Evolutionary conservation across 306 rosid species (phyloP).

Genomic region (Arachis stenosperma): DNA sequence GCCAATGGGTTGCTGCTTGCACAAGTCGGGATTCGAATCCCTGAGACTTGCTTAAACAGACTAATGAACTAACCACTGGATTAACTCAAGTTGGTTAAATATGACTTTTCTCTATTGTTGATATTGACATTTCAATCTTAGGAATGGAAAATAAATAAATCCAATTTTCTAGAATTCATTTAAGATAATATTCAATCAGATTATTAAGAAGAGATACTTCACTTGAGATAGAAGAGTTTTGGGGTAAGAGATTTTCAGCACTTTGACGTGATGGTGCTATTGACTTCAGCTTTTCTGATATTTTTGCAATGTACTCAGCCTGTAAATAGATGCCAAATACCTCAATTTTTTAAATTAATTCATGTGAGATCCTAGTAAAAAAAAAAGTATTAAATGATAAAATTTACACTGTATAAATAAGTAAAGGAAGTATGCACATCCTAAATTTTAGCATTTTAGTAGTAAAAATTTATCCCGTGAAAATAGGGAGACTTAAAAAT

Average conservation of each 20-base stretch:
- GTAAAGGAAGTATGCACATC: not conserved
- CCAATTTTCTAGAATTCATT: not conserved
- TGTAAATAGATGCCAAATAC: constrained; percentile 15
- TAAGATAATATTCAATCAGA: too few relatives aligned
- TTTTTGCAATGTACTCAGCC: constrained; percentile 29
- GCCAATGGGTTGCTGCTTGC: too few relatives aligned
- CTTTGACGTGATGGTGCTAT: not conserved
- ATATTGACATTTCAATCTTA: not conserved
- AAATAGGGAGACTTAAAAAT: not conserved
- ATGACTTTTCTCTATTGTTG: not conserved
- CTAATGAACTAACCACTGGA: too few relatives aligned
- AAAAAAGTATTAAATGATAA: not conserved
- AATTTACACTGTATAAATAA: not conserved
- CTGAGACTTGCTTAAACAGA: too few relatives aligned
- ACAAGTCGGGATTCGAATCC: too few relatives aligned
- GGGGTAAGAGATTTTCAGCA: not conserved
- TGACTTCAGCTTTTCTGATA: not conserved
- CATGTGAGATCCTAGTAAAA: not conserved
- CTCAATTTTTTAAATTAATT: not conserved
- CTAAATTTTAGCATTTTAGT: not conserved
- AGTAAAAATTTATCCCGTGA: not conserved
- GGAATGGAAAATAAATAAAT: too few relatives aligned
- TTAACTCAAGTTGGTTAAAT: too few relatives aligned
- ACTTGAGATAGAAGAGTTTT: constrained; percentile 9
- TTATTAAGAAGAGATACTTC: not conserved